Evolutionary conservation across 2,329 filamentous ascomycete genomes (phyloP).

Genomic region (Catunica adiposa): DNA sequence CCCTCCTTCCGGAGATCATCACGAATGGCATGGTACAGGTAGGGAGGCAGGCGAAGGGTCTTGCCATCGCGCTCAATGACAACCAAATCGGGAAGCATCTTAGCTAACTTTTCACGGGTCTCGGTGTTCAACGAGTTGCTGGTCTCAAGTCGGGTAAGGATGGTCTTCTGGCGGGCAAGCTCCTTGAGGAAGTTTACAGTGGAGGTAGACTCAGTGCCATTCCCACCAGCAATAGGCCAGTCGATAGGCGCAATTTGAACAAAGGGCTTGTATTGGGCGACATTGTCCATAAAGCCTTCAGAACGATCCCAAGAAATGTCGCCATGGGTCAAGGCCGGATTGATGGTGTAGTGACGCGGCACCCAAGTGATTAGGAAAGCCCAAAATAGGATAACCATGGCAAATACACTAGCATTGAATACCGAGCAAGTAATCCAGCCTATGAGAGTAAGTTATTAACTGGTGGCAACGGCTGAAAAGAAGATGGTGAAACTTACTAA

Average conservation of each 20-base stretch:
- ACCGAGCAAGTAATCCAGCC: slow-evolving; percentile 1
- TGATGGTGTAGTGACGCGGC: slow-evolving; percentile 7
- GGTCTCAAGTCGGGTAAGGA: slow-evolving; percentile 4
- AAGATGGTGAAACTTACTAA: slow-evolving; percentile 6
- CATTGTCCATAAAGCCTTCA: slow-evolving; percentile 17
- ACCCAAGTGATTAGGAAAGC: background rate
- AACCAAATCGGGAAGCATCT: slow-evolving; percentile 38
- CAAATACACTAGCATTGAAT: background rate
- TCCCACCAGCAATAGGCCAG: slow-evolving; percentile 14
- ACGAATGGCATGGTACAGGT: slow-evolving; percentile 50
- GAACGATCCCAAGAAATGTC: slow-evolving; percentile 18
- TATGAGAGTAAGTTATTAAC: background rate
- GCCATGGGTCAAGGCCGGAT: slow-evolving; percentile 9
- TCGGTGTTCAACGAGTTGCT: slow-evolving; percentile 13
- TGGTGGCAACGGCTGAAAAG: background rate
- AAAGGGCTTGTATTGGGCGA: slow-evolving; percentile 19
- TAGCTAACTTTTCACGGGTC: slow-evolving; percentile 28
- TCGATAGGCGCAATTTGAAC: slow-evolving; percentile 1
- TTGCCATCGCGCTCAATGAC: slow-evolving; percentile 35
- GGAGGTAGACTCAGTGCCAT: slow-evolving; percentile 20
- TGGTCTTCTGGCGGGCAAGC: slow-evolving; percentile 19
- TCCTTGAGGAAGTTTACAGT: slow-evolving; percentile 21
- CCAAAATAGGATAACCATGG: slow-evolving; percentile 9
- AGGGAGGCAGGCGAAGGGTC: slow-evolving; percentile 35
- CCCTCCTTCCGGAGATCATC: slow-evolving; percentile 35